Conservation (phyloP, 352 stramenopile genomes). For the Pythium biforme region DNA sequence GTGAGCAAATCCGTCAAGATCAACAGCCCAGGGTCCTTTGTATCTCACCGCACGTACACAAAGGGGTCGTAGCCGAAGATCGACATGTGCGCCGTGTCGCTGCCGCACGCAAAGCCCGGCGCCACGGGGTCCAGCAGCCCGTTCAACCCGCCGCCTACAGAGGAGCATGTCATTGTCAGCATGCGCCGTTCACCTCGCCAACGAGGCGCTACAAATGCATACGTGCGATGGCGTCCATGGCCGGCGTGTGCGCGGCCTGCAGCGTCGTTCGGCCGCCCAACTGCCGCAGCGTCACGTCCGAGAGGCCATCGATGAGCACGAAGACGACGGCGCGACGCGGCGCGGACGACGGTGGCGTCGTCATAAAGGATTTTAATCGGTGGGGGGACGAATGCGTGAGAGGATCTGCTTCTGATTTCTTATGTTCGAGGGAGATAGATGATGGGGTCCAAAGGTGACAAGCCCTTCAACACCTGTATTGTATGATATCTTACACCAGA, state of each 20-base stretch:
- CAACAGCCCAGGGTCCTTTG: no score
- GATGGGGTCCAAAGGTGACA: no score
- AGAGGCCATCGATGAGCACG: slow-evolving; percentile 86
- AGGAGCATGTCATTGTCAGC: no score
- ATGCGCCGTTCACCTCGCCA: no score
- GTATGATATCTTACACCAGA: not conserved
- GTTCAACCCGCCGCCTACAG: slow-evolving; percentile 63
- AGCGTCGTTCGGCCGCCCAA: slow-evolving; percentile 59
- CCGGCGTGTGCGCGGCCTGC: slow-evolving; percentile 61
- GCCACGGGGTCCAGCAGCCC: slow-evolving; percentile 85
- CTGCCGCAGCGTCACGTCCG: slow-evolving; percentile 68
- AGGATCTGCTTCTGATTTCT: slow-evolving; percentile 12
- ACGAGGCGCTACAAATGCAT: slow-evolving; percentile 13
- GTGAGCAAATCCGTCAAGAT: no score
- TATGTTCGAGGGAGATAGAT: not conserved
- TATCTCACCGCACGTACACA: slow-evolving; percentile 42
- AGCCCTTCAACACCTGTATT: not conserved
- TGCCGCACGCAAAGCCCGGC: slow-evolving; percentile 81
- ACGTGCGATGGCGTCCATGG: slow-evolving; percentile 86
- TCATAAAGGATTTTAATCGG: not conserved
- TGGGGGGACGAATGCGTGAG: no score
- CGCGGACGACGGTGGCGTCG: not conserved
- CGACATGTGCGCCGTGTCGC: slow-evolving; percentile 88
- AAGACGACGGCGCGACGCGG: slow-evolving; percentile 60
- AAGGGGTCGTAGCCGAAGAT: slow-evolving; percentile 88